Evolutionary conservation across 2,329 filamentous ascomycete genomes (phyloP).

Genomic region (Bipolaris sorokiniana): DNA sequence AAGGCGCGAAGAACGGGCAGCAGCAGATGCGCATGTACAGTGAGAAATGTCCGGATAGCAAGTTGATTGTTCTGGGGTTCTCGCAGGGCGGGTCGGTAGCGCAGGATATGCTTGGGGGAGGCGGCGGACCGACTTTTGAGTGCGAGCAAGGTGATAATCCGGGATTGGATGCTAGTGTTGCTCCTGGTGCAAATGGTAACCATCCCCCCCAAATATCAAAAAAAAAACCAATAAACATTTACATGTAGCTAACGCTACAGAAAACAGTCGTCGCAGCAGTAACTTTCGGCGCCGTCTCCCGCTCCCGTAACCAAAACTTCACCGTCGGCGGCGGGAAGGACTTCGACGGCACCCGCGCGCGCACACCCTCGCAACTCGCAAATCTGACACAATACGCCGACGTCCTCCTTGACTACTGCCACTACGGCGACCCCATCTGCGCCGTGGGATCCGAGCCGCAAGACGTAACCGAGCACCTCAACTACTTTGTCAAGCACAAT

Average conservation of each 20-base stretch:
- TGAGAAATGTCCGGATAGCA: constrained; percentile 36
- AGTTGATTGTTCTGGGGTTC: constrained; percentile 35
- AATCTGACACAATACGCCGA: constrained; percentile 23
- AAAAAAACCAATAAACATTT: no score
- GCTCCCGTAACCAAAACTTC: constrained; percentile 31
- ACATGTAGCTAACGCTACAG: no score
- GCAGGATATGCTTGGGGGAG: constrained; percentile 39
- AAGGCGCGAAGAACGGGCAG: constrained; percentile 32
- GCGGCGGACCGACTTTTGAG: constrained; percentile 33
- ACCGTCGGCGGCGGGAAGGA: constrained; percentile 31
- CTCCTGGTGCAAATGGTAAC: constrained; percentile 31
- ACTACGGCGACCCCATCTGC: constrained; percentile 67
- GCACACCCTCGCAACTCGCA: constrained; percentile 25
- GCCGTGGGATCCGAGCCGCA: constrained; percentile 60
- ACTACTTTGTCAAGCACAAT: constrained; percentile 56
- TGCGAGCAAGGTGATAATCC: constrained; percentile 32
- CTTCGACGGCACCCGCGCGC: constrained; percentile 31
- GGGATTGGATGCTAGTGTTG: constrained; percentile 24
- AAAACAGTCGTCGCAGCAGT: constrained; percentile 33
- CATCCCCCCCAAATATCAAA: no score
- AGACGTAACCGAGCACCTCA: constrained; percentile 62
- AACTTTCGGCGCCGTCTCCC: constrained; percentile 35
- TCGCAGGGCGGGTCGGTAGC: constrained; percentile 36
- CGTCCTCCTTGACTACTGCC: constrained; percentile 68
- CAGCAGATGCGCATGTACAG: constrained; percentile 33